Conservation (phyloP, 2,329 filamentous ascomycete genomes). For the Pyrenochaeta sp. region DNA sequence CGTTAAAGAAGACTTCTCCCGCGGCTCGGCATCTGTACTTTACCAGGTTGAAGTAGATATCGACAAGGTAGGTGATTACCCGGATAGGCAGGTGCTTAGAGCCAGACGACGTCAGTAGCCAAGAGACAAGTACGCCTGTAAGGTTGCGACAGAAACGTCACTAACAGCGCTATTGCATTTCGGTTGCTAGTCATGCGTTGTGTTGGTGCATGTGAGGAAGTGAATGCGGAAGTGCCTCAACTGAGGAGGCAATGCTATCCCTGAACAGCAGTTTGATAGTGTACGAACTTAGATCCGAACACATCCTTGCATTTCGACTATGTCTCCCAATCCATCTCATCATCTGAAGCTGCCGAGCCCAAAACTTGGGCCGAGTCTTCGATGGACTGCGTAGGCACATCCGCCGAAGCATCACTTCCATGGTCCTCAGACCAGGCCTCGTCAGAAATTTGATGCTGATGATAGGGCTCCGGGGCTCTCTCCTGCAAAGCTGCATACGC, state of each 20-base stretch:
- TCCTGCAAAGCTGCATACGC: conserved; percentile 36
- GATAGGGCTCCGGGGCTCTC: conserved; percentile 1
- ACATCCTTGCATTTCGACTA: neutral
- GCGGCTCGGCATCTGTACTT: conserved; percentile 36
- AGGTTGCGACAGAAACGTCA: neutral
- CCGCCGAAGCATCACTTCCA: neutral
- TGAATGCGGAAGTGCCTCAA: no score
- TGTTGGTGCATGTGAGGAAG: neutral
- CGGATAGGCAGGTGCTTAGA: conserved; percentile 36
- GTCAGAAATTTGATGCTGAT: conserved; percentile 3
- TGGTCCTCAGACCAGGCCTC: conserved; percentile 7
- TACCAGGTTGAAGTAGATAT: conserved; percentile 23
- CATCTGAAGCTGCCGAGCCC: conserved; percentile 1
- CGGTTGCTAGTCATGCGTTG: neutral
- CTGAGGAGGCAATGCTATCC: no score
- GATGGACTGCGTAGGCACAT: conserved; percentile 5
- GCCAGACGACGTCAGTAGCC: conserved; percentile 3
- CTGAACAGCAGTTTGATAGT: neutral
- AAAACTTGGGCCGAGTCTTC: neutral
- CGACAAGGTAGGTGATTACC: conserved; percentile 35
- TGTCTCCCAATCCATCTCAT: conserved; percentile 18
- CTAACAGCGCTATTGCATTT: neutral
- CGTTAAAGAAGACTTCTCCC: conserved; percentile 13
- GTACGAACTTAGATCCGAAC: neutral
- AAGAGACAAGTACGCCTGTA: neutral